phyloP scores from a whole-genome alignment of 176 grass and related monocot genomes.

The Paspalum vaginatum region DNA sequence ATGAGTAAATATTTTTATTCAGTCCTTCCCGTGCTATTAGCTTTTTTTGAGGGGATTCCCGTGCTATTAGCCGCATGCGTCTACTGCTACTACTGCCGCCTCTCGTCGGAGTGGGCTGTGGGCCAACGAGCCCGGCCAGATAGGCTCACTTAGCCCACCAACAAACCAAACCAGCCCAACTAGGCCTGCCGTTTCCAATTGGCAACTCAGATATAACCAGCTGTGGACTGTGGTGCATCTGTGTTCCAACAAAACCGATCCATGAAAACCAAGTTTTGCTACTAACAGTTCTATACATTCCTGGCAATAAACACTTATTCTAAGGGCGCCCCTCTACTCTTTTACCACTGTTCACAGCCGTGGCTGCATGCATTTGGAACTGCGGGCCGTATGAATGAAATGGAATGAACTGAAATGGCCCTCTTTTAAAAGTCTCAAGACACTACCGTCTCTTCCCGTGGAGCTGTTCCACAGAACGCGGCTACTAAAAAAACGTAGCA shows the following conservation, averaged over 20 bases:
- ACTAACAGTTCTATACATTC: neutral
- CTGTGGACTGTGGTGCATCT: neutral
- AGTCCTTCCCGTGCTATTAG: too few species aligned
- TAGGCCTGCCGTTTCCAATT: too few species aligned
- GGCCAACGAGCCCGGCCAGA: too few species aligned
- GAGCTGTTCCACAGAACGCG: neutral
- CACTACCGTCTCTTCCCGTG: neutral
- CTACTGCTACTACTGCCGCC: too few species aligned
- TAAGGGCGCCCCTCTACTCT: neutral
- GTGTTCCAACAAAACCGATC: neutral
- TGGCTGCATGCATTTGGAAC: neutral
- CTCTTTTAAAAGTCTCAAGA: neutral
- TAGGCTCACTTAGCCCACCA: too few species aligned
- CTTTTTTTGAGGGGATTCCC: too few species aligned
- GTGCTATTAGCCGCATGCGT: too few species aligned
- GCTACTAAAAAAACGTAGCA: too few species aligned
- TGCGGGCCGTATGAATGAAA: neutral
- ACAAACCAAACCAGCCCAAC: too few species aligned
- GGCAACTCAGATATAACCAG: neutral
- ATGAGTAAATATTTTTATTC: too few species aligned
- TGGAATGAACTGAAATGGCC: neutral
- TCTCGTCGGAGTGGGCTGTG: too few species aligned
- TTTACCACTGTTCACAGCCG: neutral
- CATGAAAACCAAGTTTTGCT: neutral
- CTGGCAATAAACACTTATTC: neutral